Evolutionary conservation across 2,329 filamentous ascomycete genomes (phyloP).

Genomic region (Aspergillus terreus): DNA sequence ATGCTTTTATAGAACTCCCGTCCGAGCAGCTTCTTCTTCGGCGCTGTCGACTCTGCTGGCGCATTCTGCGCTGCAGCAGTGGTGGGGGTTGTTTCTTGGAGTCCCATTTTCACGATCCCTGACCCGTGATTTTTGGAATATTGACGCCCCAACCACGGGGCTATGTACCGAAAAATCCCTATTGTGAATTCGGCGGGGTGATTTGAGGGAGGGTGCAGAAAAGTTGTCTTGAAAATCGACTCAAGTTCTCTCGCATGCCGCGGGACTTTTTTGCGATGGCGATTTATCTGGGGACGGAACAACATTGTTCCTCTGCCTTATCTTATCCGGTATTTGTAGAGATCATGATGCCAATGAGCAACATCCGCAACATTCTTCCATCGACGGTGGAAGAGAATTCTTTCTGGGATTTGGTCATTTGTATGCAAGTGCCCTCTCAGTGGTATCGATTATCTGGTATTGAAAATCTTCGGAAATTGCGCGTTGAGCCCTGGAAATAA

Average conservation of each 20-base stretch:
- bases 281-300: slow-evolving; percentile 21
- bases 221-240: slow-evolving; percentile 6
- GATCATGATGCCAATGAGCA: no score
- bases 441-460: background rate
- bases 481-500: background rate
- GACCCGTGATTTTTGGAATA: slow-evolving; percentile 7
- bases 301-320: slow-evolving; percentile 21
- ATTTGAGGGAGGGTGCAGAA: background rate
- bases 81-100: slow-evolving; percentile 17
- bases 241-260: slow-evolving; percentile 5
- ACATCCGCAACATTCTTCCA: background rate
- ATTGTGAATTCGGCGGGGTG: slow-evolving; percentile 22
- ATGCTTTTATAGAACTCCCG: slow-evolving; percentile 93
- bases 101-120: slow-evolving; percentile 24
- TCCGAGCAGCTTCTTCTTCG: slow-evolving; percentile 66
- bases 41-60: slow-evolving; percentile 10
- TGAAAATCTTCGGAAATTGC: background rate
- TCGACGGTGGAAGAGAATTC: no score
- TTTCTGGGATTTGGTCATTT: no score
- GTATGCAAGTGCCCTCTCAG: no score
- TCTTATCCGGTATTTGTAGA: slow-evolving; percentile 22
- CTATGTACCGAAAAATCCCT: slow-evolving; percentile 23
- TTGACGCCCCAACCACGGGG: slow-evolving; percentile 26
- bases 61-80: slow-evolving; percentile 17
- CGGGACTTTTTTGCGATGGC: slow-evolving; percentile 19